A percentile compares a stretch with the other conserved stretches of the same genome.
Conservation (phyloP, 495 filamentous ascomycete genomes). For the Lindgomyces ingoldianus region DNA sequence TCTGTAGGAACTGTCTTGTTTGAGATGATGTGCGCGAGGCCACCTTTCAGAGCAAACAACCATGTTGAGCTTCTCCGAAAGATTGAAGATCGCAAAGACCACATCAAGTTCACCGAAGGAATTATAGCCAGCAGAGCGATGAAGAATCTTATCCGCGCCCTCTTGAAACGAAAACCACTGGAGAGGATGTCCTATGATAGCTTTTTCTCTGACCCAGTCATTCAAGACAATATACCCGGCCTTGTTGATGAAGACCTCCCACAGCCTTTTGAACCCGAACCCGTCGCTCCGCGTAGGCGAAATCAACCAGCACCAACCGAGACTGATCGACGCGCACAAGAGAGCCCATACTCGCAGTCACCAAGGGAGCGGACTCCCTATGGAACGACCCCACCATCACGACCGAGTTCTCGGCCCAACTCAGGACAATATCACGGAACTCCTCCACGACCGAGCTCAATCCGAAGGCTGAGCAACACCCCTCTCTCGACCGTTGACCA, state of each 20-base stretch:
- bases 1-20: conserved; percentile 93
- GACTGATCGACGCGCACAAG: conserved; percentile 23
- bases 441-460: conserved; percentile 23
- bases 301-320: conserved; percentile 34
- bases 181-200: conserved; percentile 80
- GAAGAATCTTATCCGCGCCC: conserved; percentile 74
- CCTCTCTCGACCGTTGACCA: conserved; percentile 23
- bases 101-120: conserved; percentile 75
- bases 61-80: conserved; percentile 90
- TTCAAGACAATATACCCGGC: conserved; percentile 79
- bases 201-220: conserved; percentile 74
- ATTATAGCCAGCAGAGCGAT: conserved; percentile 70
- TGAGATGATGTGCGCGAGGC: conserved; percentile 89
- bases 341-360: conserved; percentile 31
- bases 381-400: conserved; percentile 33
- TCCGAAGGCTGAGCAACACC: conserved; percentile 29
- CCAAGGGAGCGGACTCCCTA: conserved; percentile 29
- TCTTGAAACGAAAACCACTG: conserved; percentile 81
- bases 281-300: conserved; percentile 29
- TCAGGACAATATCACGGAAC: conserved; percentile 33
- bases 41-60: conserved; percentile 88
- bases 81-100: conserved; percentile 83
- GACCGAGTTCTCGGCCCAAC: conserved; percentile 28
- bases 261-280: conserved; percentile 42
- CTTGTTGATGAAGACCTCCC: conserved; percentile 74